Percentiles rank a stretch among this genome's conserved stretches.
Evolutionary conservation across 352 stramenopile genomes (phyloP).

Genomic region (Elongisporangium senticosum): DNA sequence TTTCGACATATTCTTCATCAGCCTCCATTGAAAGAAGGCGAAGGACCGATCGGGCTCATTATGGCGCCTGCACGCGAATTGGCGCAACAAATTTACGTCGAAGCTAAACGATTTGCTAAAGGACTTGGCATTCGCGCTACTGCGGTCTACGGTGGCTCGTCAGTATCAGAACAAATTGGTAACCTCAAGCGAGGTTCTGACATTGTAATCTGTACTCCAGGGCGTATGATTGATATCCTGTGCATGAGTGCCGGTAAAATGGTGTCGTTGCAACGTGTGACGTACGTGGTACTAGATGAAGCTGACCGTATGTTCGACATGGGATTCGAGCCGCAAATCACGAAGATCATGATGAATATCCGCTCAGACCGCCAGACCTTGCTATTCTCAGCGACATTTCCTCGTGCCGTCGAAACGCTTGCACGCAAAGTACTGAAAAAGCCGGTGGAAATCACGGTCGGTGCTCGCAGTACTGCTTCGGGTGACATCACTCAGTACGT

Average conservation of each 20-base stretch:
- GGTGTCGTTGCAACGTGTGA: conserved; percentile 94
- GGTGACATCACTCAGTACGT: conserved; percentile 97
- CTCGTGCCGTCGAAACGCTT: conserved; percentile 88
- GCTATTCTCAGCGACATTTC: conserved; percentile 99
- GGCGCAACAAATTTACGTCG: conserved; percentile 97
- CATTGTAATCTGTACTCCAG: conserved; percentile 98
- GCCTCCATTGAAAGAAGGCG: conserved; percentile 87
- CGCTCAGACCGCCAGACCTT: conserved; percentile 89
- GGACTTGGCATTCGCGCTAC: conserved; percentile 88
- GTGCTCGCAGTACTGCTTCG: conserved; percentile 93
- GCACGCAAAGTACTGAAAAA: conserved; percentile 89
- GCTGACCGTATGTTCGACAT: conserved; percentile 99
- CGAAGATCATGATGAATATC: conserved; percentile 93
- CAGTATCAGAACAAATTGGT: conserved; percentile 97
- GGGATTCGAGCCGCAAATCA: conserved; percentile 99
- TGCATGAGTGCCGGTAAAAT: conserved; percentile 97
- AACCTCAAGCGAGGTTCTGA: conserved; percentile 98
- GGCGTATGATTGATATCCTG: conserved; percentile 99
- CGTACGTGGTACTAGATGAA: conserved; percentile 99
- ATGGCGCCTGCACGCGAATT: conserved; percentile 98
- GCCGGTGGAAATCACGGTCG: conserved; percentile 96
- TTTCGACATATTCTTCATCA: conserved; percentile 95
- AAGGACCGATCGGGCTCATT: conserved; percentile 97
- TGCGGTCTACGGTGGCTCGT: conserved; percentile 93
- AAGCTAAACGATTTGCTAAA: conserved; percentile 94